Evolutionary conservation across 345 rosid species (phyloP).

Genomic region (Tarenaya hassleriana): DNA sequence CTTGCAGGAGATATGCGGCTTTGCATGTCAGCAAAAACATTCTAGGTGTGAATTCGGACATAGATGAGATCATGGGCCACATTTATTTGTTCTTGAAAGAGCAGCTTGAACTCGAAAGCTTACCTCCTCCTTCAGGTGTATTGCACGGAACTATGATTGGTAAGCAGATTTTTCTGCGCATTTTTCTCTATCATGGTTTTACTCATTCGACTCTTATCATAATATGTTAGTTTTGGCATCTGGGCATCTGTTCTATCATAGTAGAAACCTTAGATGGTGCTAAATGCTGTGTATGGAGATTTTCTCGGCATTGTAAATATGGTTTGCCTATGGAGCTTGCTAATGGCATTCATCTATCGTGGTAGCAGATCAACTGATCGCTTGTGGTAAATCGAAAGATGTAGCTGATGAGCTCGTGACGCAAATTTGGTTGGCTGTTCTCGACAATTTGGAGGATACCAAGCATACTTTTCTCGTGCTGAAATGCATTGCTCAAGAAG

Average conservation of each 20-base stretch:
- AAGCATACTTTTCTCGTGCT: conserved; percentile 63
- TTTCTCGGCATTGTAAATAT: too few species aligned
- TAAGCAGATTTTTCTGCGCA: conserved; percentile 23
- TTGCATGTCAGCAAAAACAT: conserved; percentile 55
- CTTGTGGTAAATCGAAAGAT: conserved; percentile 69
- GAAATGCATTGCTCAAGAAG: conserved; percentile 68
- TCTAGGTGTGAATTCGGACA: conserved; percentile 46
- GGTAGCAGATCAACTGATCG: conserved; percentile 73
- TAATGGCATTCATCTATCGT: conserved; percentile 5
- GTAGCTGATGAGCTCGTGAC: conserved; percentile 66
- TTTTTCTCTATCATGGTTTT: not conserved
- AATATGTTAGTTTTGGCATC: too few species aligned
- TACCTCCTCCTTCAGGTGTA: conserved; percentile 54
- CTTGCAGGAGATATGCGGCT: conserved; percentile 74
- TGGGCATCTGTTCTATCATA: too few species aligned
- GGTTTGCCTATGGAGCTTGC: not conserved
- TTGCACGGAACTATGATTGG: conserved; percentile 86
- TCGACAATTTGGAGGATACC: conserved; percentile 78
- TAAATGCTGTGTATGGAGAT: too few species aligned
- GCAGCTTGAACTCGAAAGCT: conserved; percentile 59
- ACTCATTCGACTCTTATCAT: not conserved
- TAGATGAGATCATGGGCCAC: conserved; percentile 81
- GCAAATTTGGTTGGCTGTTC: conserved; percentile 75
- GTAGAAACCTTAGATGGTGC: too few species aligned
- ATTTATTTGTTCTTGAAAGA: conserved; percentile 76